Conservation (phyloP, 2,329 filamentous ascomycete genomes). For the Fusarium compactum region DNA sequence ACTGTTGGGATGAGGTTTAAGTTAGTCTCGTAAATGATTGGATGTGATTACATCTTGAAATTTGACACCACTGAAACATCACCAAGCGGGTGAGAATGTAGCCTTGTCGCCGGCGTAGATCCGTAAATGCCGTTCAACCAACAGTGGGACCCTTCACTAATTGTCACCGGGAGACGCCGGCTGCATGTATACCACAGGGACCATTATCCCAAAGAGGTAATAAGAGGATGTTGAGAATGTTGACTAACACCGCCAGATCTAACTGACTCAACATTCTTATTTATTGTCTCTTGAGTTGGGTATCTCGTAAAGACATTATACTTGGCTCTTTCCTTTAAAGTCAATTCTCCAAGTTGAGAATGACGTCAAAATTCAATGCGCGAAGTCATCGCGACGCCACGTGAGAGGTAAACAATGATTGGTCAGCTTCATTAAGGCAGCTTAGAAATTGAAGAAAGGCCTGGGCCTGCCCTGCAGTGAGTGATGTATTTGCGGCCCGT, state of each 20-base stretch:
- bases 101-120: slow-evolving; percentile 24
- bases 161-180: slow-evolving; percentile 22
- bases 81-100: slow-evolving; percentile 10
- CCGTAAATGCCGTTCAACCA: slow-evolving; percentile 12
- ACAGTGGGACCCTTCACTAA: slow-evolving; percentile 8
- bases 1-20: not conserved
- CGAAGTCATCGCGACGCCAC: slow-evolving; percentile 45
- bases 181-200: slow-evolving; percentile 15
- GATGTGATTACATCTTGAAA: not conserved
- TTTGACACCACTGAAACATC: not conserved
- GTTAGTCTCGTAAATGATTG: slow-evolving; percentile 11
- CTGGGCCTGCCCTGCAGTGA: slow-evolving; percentile 17
- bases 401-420: slow-evolving; percentile 48
- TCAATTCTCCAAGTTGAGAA: slow-evolving; percentile 7
- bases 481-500: slow-evolving; percentile 10
- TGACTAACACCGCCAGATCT: too few species aligned
- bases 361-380: slow-evolving; percentile 45
- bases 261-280: not conserved
- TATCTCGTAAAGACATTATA: not conserved
- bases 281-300: not conserved
- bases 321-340: not conserved
- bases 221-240: not conserved
- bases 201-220: slow-evolving; percentile 13
- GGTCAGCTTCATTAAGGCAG: slow-evolving; percentile 39
- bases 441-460: slow-evolving; percentile 50